Evolutionary conservation across 371 early-diverging fungal genomes (phyloP).

Genomic region (Lichtheimia corymbifera): DNA sequence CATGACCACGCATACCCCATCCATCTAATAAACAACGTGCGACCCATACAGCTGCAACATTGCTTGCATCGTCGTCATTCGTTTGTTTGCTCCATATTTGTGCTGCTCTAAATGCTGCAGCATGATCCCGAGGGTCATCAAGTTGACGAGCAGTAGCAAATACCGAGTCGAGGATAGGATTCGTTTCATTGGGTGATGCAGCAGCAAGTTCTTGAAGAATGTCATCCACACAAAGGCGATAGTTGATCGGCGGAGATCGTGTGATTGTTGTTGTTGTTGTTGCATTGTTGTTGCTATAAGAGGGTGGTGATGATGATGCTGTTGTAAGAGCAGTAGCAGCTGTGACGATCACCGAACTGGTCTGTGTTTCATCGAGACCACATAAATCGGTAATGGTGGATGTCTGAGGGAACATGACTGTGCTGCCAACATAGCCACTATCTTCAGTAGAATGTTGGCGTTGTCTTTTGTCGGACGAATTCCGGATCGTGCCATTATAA

Average conservation of each 20-base stretch:
- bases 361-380: conserved; percentile 1
- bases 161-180: conserved; percentile 14
- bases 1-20: conserved; percentile 37
- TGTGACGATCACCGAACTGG: background rate
- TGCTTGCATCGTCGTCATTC: conserved; percentile 19
- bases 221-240: background rate
- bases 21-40: conserved; percentile 46
- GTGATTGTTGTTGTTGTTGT: conserved; percentile 4
- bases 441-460: conserved; percentile 5
- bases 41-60: conserved; percentile 34
- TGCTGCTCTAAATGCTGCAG: conserved; percentile 32
- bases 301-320: conserved; percentile 3
- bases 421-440: conserved; percentile 14
- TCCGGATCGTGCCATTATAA: conserved; percentile 16
- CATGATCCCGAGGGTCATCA: conserved; percentile 23
- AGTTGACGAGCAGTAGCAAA: conserved; percentile 23
- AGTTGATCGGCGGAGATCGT: background rate
- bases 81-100: conserved; percentile 28
- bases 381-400: background rate
- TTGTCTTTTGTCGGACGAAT: background rate
- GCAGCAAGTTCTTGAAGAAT: background rate
- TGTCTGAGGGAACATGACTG: background rate
- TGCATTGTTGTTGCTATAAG: background rate
- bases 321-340: background rate
- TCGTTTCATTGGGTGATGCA: conserved; percentile 6